Conservation (phyloP, 257 asterid species). For the Nicotiana obtusifolia region DNA sequence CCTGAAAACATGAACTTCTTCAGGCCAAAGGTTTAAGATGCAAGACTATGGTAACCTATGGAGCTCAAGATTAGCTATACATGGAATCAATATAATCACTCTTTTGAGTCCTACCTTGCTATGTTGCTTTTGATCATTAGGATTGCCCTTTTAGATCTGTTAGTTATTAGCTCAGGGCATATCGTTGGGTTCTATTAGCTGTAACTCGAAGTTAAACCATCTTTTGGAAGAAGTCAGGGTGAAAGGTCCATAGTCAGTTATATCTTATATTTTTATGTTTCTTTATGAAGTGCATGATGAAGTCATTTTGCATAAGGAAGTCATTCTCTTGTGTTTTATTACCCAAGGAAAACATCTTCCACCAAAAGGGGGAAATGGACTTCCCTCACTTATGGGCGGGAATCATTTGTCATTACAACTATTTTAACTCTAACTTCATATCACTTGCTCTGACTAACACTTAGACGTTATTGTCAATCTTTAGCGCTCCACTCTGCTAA, state of each 20-base stretch:
- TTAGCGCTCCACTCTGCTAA: too few relatives aligned
- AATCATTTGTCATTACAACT: too few relatives aligned
- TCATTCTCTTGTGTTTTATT: too few relatives aligned
- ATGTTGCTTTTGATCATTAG: background rate
- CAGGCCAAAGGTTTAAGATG: background rate
- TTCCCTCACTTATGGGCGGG: too few relatives aligned
- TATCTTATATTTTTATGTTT: too few relatives aligned
- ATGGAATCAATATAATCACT: background rate
- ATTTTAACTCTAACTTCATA: too few relatives aligned
- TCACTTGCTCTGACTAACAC: too few relatives aligned
- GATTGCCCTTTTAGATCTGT: background rate
- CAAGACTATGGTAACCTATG: background rate
- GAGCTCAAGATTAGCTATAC: background rate
- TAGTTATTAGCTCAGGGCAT: background rate
- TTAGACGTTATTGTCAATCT: too few relatives aligned
- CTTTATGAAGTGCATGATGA: too few relatives aligned
- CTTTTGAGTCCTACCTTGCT: background rate
- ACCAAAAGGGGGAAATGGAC: too few relatives aligned
- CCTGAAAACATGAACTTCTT: background rate
- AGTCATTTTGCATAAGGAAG: too few relatives aligned
- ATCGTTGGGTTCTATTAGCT: background rate
- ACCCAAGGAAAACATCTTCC: too few relatives aligned
- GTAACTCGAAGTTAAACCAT: background rate
- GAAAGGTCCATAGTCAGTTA: background rate
- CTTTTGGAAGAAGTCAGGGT: background rate